Evolutionary conservation across 1,139 yeast species (phyloP).

Genomic region (Arxiozyma heterogenica): DNA sequence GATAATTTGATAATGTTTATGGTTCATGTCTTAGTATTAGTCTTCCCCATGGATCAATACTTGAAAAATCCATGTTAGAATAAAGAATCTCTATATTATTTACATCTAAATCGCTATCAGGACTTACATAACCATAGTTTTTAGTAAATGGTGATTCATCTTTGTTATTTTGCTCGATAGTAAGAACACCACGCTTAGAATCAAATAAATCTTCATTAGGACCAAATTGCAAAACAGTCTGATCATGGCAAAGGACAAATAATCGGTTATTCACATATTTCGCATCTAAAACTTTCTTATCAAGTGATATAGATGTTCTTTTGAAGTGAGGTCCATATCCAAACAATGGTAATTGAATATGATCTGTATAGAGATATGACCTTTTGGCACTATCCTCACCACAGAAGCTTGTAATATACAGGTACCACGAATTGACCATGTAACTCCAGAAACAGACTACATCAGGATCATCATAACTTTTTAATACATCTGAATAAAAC

Average conservation of each 20-base stretch:
- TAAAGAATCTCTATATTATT: not conserved
- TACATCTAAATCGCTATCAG: not conserved
- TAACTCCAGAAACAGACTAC: not conserved
- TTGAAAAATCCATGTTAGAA: conserved; percentile 16
- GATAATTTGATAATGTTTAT: too few relatives aligned
- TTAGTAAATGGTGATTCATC: not conserved
- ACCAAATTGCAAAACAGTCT: conserved; percentile 1
- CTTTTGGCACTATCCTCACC: not conserved
- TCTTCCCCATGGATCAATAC: not conserved
- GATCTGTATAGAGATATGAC: not conserved
- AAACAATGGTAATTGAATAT: not conserved
- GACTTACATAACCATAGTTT: not conserved
- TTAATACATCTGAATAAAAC: too few relatives aligned
- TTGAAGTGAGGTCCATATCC: not conserved
- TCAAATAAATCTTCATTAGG: not conserved
- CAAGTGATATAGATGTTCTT: not conserved
- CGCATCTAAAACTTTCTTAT: not conserved
- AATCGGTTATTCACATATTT: not conserved
- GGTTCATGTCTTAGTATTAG: not conserved
- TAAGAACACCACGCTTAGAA: not conserved
- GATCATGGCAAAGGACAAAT: not conserved
- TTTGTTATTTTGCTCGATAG: too few relatives aligned
- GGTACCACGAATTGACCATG: not conserved
- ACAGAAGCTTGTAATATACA: too few relatives aligned
- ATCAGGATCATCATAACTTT: not conserved